These are phyloP conservation scores for Trichoderma orchidacearum DNA, from an alignment of 495 filamentous ascomycete genomes.

Conservation along the genomic window DNA sequence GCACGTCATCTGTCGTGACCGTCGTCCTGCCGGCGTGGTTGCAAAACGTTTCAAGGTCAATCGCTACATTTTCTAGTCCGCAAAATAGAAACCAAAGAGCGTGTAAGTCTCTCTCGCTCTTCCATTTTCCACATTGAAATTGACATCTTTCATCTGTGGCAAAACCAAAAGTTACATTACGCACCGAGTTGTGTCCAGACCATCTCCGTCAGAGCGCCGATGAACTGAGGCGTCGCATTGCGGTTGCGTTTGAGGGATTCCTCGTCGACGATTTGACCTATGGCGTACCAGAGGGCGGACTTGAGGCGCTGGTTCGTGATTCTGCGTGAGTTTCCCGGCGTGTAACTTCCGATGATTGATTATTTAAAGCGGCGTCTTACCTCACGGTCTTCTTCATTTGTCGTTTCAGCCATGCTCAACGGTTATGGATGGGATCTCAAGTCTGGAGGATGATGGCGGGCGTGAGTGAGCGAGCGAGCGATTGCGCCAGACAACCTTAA, in stretches of 20 bases:
- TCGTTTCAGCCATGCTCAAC: not conserved
- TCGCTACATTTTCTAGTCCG: conserved; percentile 50
- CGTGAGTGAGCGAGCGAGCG: not conserved
- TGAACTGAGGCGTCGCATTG: conserved; percentile 92
- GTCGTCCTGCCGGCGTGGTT: conserved; percentile 77
- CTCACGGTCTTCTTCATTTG: not conserved
- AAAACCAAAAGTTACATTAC: conserved; percentile 9
- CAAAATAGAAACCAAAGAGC: not conserved
- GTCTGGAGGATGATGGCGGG: not conserved
- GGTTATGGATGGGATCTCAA: not conserved
- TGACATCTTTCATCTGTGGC: too few relatives aligned
- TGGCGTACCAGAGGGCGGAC: conserved; percentile 80
- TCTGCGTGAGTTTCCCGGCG: not conserved
- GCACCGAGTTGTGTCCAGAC: conserved; percentile 82
- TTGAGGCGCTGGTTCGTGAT: conserved; percentile 56
- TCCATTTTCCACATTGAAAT: too few relatives aligned
- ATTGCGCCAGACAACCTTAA: too few relatives aligned
- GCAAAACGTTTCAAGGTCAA: conserved; percentile 72
- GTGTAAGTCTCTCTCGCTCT: too few relatives aligned
- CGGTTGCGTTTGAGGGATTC: conserved; percentile 61
- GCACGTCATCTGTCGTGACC: conserved; percentile 72
- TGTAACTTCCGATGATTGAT: not conserved
- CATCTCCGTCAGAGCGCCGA: conserved; percentile 81
- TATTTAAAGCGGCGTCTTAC: not conserved
- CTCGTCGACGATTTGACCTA: conserved; percentile 83